Percentiles rank a stretch among this genome's conserved stretches.
phyloP scores from a whole-genome alignment of 768 basidiomycete species.

The Agaricus sinodeliciosus region DNA sequence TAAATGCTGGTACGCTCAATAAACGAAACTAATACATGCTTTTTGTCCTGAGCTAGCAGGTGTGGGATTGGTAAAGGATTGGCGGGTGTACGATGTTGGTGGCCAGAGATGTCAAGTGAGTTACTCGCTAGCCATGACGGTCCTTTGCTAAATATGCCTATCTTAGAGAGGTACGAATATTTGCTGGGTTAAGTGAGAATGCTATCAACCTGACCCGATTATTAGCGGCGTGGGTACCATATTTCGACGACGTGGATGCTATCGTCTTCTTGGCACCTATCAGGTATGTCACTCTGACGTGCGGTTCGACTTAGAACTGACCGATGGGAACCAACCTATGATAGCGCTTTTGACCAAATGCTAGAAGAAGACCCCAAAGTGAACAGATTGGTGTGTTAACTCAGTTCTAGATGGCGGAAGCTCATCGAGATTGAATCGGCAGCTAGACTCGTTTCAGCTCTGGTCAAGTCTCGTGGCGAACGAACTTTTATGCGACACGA shows the following conservation, averaged over 20 bases:
- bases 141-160: neutral
- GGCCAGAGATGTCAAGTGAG: slow-evolving; percentile 63
- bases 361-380: slow-evolving; percentile 58
- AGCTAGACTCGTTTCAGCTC: slow-evolving; percentile 74
- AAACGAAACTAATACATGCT: slow-evolving; percentile 3
- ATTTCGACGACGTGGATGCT: slow-evolving; percentile 66
- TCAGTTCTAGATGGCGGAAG: neutral
- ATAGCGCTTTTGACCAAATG: slow-evolving; percentile 60
- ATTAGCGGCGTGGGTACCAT: slow-evolving; percentile 50
- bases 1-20: slow-evolving; percentile 34
- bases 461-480: slow-evolving; percentile 73
- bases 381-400: slow-evolving; percentile 47
- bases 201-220: too few relatives aligned
- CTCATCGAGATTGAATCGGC: slow-evolving; percentile 1
- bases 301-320: neutral
- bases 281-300: slow-evolving; percentile 25
- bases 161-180: slow-evolving; percentile 24
- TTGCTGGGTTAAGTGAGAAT: too few relatives aligned
- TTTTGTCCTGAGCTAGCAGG: slow-evolving; percentile 13
- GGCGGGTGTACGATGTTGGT: slow-evolving; percentile 49
- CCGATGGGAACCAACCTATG: neutral
- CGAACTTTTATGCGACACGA: slow-evolving; percentile 61
- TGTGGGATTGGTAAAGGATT: slow-evolving; percentile 25
- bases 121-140: slow-evolving; percentile 5
- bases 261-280: slow-evolving; percentile 70